Conservation (phyloP, 805 yeast species). For the Lipomyces kockii region DNA sequence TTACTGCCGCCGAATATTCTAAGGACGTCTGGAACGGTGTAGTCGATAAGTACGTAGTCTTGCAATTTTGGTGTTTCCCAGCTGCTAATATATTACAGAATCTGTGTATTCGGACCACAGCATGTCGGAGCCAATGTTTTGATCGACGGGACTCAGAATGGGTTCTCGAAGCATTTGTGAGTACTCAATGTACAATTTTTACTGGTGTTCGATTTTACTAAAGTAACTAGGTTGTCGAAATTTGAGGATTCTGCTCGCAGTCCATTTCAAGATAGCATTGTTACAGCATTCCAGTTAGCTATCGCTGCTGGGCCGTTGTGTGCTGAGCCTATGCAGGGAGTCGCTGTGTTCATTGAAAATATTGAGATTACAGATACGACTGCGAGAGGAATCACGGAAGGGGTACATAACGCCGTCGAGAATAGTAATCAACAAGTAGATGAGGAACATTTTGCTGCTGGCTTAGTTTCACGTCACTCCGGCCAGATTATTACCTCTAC, state of each 20-base stretch:
- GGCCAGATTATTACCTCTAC: constrained; percentile 78
- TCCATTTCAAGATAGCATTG: constrained; percentile 54
- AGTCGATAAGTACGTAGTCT: constrained; percentile 19
- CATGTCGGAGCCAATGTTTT: constrained; percentile 76
- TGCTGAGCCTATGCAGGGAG: constrained; percentile 85
- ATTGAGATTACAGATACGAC: constrained; percentile 42
- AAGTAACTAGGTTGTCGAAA: constrained; percentile 17
- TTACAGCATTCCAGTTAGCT: constrained; percentile 86
- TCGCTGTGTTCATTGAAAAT: constrained; percentile 58
- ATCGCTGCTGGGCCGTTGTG: constrained; percentile 85
- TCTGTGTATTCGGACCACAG: constrained; percentile 77
- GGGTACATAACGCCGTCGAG: constrained; percentile 20
- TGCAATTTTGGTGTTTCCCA: background rate
- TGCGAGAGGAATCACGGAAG: constrained; percentile 8
- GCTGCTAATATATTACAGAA: constrained; percentile 43
- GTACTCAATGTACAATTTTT: constrained; percentile 41
- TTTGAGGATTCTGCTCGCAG: constrained; percentile 11
- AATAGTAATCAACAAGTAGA: constrained; percentile 24
- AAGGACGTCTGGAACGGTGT: constrained; percentile 41
- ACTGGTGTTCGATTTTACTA: background rate
- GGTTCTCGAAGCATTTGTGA: constrained; percentile 16
- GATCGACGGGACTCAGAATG: constrained; percentile 53
- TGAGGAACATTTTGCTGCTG: constrained; percentile 22
- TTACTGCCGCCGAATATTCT: constrained; percentile 42
- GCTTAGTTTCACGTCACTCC: constrained; percentile 53